Percentiles rank a stretch among this genome's conserved stretches.
Conservation (phyloP, 176 grass and related monocot genomes). For the Ananas comosus region DNA sequence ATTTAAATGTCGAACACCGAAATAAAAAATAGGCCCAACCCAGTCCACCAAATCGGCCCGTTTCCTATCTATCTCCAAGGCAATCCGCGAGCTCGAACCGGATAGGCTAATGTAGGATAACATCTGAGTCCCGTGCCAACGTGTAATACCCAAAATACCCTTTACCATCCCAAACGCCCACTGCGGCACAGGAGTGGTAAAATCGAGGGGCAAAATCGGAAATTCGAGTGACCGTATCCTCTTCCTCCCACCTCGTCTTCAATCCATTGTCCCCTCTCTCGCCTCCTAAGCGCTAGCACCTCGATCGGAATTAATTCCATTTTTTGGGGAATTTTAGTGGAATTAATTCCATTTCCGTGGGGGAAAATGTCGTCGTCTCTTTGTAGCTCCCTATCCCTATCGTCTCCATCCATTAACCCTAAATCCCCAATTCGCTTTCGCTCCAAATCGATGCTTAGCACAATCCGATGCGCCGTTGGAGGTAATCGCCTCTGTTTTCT, state of each 20-base stretch:
- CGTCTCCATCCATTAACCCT: conserved; percentile 32
- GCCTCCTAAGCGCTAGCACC: not conserved
- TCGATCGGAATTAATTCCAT: not conserved
- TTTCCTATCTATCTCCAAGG: not conserved
- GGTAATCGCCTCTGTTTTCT: conserved; percentile 25
- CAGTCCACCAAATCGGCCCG: not conserved
- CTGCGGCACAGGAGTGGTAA: not conserved
- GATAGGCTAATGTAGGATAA: not conserved
- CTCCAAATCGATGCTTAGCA: conserved; percentile 22
- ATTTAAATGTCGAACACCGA: not conserved
- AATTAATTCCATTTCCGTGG: not conserved
- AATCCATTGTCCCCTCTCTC: not conserved
- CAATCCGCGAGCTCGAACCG: not conserved
- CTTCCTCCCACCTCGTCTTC: not conserved
- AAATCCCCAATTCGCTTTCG: conserved; percentile 15
- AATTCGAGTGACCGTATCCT: not conserved
- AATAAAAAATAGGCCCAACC: not conserved
- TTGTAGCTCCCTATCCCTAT: conserved; percentile 54
- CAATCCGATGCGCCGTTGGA: conserved; percentile 64
- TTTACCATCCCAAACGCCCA: not conserved
- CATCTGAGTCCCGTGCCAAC: not conserved
- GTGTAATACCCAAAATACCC: not conserved
- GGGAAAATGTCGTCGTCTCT: conserved; percentile 47
- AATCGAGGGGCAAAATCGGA: not conserved
- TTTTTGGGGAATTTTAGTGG: too few species aligned